Conservation (phyloP, 768 basidiomycete genomes). For the Botryobasidium botryosum region DNA sequence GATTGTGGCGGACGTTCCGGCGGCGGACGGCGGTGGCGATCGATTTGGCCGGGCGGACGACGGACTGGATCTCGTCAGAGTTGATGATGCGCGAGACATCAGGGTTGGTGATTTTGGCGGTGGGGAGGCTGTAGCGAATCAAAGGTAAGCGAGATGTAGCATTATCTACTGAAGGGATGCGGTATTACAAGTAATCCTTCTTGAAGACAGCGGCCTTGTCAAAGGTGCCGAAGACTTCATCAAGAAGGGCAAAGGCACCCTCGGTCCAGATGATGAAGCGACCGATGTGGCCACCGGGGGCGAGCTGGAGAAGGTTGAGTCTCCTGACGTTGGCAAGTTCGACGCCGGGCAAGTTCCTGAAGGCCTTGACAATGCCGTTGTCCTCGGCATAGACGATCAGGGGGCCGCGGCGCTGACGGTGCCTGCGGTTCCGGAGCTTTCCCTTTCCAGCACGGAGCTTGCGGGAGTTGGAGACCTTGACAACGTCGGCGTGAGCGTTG, state of each 20-base stretch:
- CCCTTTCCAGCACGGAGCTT: constrained; percentile 96
- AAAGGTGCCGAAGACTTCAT: constrained; percentile 90
- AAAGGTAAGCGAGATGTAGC: background rate
- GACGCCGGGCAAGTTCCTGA: constrained; percentile 98
- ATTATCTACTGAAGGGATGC: background rate
- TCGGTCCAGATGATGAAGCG: constrained; percentile 99
- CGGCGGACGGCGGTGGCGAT: constrained; percentile 74
- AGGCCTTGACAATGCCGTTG: constrained; percentile 92
- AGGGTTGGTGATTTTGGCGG: constrained; percentile 92
- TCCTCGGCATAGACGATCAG: constrained; percentile 96
- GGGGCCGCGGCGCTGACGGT: constrained; percentile 94
- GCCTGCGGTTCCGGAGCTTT: constrained; percentile 90
- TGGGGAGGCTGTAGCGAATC: constrained; percentile 47
- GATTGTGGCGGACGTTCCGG: constrained; percentile 93
- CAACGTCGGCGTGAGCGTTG: constrained; percentile 78
- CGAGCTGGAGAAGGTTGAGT: constrained; percentile 95
- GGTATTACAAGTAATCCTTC: constrained; percentile 68
- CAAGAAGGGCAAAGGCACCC: constrained; percentile 79
- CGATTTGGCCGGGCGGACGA: constrained; percentile 79
- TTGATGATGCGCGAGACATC: constrained; percentile 97
- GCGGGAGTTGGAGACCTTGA: constrained; percentile 94
- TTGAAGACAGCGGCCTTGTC: constrained; percentile 75
- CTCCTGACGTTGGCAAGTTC: constrained; percentile 88
- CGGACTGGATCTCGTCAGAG: constrained; percentile 94
- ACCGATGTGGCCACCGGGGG: constrained; percentile 97